A percentile compares a stretch with the other conserved stretches of the same genome.
Conservation (phyloP, 2,329 filamentous ascomycete species). For the Fusarium lateritium region DNA sequence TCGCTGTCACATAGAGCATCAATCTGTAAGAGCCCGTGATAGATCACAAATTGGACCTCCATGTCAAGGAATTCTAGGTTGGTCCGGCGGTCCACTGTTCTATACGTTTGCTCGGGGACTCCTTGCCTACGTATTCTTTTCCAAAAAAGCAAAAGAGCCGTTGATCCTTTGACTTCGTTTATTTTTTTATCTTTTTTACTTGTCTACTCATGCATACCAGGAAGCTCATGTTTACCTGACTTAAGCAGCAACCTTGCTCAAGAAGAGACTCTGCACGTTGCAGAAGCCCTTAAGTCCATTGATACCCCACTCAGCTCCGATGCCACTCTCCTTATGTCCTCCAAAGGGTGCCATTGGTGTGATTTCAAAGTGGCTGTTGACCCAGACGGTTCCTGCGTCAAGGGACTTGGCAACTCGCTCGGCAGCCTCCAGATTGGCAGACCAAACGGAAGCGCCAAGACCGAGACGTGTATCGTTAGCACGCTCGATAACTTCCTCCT, state of each 20-base stretch:
- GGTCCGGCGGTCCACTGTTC: too few relatives aligned
- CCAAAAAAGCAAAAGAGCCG: too few relatives aligned
- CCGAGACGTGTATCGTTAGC: constrained; percentile 69
- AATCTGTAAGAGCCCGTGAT: too few relatives aligned
- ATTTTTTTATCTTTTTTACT: too few relatives aligned
- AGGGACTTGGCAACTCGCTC: constrained; percentile 66
- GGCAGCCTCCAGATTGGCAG: constrained; percentile 64
- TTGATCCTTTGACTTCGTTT: too few relatives aligned
- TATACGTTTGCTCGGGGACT: too few relatives aligned
- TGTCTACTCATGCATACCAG: too few relatives aligned
- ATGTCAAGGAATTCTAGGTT: too few relatives aligned
- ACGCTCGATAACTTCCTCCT: constrained; percentile 71
- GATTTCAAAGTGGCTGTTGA: constrained; percentile 69
- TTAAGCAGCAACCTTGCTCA: constrained; percentile 31
- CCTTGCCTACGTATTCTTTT: too few relatives aligned
- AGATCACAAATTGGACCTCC: too few relatives aligned
- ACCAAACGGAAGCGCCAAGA: constrained; percentile 71
- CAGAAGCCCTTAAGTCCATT: constrained; percentile 56
- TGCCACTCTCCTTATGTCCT: constrained; percentile 61
- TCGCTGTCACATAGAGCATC: too few relatives aligned
- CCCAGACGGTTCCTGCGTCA: constrained; percentile 71
- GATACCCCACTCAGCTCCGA: constrained; percentile 60
- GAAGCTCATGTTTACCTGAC: too few relatives aligned
- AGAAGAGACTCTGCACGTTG: constrained; percentile 46
- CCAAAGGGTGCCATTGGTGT: constrained; percentile 56